Evolutionary conservation across 2,329 filamentous ascomycete genomes (phyloP).

Genomic region (Neoascochyta sp.): DNA sequence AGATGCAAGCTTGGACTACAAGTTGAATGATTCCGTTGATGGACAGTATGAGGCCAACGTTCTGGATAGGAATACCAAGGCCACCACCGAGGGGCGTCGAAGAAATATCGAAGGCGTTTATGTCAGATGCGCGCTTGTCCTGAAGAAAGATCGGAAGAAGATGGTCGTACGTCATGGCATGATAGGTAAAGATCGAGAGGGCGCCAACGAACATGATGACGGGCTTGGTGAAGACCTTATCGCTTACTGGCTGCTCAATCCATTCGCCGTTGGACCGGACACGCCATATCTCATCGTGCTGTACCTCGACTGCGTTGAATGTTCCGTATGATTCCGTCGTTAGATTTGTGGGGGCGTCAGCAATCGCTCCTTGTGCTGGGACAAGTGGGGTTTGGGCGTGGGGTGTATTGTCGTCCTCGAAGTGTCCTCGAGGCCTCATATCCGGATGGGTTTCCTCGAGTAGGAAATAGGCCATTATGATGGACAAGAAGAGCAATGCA

Average conservation of each 20-base stretch:
- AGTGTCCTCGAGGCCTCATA: conserved; percentile 56
- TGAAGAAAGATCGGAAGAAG: conserved; percentile 90
- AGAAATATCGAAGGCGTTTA: conserved; percentile 28
- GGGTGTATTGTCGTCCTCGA: conserved; percentile 39
- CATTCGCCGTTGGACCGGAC: conserved; percentile 48
- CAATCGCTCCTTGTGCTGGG: conserved; percentile 68
- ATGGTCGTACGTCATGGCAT: conserved; percentile 93
- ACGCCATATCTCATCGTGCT: conserved; percentile 52
- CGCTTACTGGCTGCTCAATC: conserved; percentile 29
- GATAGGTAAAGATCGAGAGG: conserved; percentile 86
- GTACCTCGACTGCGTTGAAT: conserved; percentile 57
- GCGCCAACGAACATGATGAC: conserved; percentile 76
- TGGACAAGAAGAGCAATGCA: conserved; percentile 69
- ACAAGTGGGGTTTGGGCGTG: conserved; percentile 69
- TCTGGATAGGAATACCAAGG: conserved; percentile 61
- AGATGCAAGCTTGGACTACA: conserved; percentile 68
- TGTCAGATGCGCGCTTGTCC: conserved; percentile 55
- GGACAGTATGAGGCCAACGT: conserved; percentile 66
- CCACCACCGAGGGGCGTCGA: conserved; percentile 52
- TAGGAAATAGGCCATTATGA: conserved; percentile 73
- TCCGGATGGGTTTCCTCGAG: conserved; percentile 88
- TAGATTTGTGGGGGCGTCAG: conserved; percentile 68
- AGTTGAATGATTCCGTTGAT: conserved; percentile 69
- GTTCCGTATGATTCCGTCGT: conserved; percentile 78
- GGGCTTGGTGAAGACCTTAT: conserved; percentile 56